Evolutionary conservation across 148 eudicot genomes (phyloP).

Genomic region (Camellia lanceoleosa): DNA sequence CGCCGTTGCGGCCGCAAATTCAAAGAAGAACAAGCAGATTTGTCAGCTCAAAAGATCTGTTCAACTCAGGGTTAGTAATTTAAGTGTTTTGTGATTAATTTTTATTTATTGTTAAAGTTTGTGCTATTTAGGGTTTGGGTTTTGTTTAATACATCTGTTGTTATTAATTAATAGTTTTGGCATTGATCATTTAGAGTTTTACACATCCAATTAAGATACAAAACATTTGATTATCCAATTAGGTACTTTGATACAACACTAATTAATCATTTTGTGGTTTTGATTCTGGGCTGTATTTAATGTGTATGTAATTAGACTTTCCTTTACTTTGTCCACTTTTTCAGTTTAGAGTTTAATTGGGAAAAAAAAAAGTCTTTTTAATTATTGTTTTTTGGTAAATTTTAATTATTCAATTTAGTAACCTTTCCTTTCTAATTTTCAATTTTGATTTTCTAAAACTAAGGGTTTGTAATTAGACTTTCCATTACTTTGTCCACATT

Average conservation of each 20-base stretch:
- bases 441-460: background rate
- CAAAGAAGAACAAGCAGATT: slow-evolving; percentile 57
- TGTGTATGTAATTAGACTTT: background rate
- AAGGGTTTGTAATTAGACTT: background rate
- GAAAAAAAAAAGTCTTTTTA: background rate
- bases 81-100: background rate
- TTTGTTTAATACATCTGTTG: background rate
- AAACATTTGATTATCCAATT: too few species aligned
- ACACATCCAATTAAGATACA: too few species aligned
- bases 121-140: background rate
- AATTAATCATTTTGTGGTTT: background rate
- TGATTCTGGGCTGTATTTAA: background rate
- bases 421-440: background rate
- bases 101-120: background rate
- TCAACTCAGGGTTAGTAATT: slow-evolving; percentile 68
- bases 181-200: background rate
- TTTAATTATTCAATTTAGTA: background rate
- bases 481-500: background rate
- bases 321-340: background rate
- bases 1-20: slow-evolving; percentile 58
- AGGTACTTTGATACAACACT: too few species aligned
- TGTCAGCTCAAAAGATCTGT: slow-evolving; percentile 50
- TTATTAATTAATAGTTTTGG: background rate
- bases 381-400: background rate
- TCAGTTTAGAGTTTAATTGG: background rate